A percentile compares a stretch with the other conserved stretches of the same genome.
Evolutionary conservation across 805 yeast genomes (phyloP).

Genomic region (Ogataea chonburiensis): DNA sequence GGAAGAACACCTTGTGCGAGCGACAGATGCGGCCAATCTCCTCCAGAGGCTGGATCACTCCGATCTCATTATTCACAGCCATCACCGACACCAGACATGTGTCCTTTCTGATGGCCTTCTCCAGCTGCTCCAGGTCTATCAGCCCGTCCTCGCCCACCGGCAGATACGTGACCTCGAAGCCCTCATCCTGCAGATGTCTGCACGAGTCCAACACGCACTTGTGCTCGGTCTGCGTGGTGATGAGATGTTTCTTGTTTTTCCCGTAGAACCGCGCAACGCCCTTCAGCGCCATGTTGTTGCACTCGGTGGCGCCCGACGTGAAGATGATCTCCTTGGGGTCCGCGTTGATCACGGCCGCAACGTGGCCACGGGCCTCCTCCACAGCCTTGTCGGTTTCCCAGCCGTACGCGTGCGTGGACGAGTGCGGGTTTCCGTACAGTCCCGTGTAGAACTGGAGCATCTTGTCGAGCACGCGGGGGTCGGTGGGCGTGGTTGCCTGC

Average conservation of each 20-base stretch:
- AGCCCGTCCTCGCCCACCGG: constrained; percentile 83
- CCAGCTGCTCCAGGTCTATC: constrained; percentile 72
- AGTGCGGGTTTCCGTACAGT: constrained; percentile 95
- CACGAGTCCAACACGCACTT: constrained; percentile 98
- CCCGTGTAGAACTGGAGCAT: constrained; percentile 89
- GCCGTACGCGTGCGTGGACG: constrained; percentile 94
- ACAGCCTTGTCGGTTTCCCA: constrained; percentile 97
- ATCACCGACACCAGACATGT: constrained; percentile 88
- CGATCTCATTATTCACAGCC: constrained; percentile 98
- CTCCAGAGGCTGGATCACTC: constrained; percentile 93
- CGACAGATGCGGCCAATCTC: constrained; percentile 90
- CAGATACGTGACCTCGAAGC: constrained; percentile 91
- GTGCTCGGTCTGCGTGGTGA: constrained; percentile 96
- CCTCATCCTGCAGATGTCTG: constrained; percentile 92
- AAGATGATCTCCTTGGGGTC: constrained; percentile 96
- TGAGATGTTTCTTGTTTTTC: constrained; percentile 87
- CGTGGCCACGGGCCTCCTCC: constrained; percentile 77
- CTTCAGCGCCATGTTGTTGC: constrained; percentile 90
- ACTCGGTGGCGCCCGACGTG: constrained; percentile 97
- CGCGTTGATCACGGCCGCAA: constrained; percentile 84
- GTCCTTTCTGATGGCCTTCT: constrained; percentile 82
- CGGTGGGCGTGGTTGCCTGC: constrained; percentile 98
- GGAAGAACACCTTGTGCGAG: constrained; percentile 88
- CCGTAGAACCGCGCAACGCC: constrained; percentile 94
- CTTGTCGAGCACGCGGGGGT: constrained; percentile 90